Evolutionary conservation across 106 monocot genomes (phyloP).

Genomic region (Allium fistulosum): DNA sequence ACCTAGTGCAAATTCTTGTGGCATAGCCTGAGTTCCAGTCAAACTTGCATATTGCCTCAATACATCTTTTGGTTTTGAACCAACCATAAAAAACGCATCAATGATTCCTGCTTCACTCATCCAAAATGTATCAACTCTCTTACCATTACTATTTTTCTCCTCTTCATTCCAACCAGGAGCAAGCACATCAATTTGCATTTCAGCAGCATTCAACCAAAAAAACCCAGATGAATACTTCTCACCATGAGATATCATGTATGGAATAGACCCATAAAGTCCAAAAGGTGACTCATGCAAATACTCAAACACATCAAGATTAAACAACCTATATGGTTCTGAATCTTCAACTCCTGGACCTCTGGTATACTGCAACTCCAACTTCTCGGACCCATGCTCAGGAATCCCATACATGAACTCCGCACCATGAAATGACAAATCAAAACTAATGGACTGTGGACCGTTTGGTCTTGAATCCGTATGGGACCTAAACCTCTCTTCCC

Average conservation of each 20-base stretch:
- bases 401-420: constrained; percentile 94
- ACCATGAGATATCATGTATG: constrained; percentile 93
- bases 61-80: constrained; percentile 89
- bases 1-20: constrained; percentile 77
- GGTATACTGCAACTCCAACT: constrained; percentile 56
- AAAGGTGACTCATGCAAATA: constrained; percentile 87
- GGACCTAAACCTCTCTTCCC: constrained; percentile 82
- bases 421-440: constrained; percentile 84
- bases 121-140: constrained; percentile 75
- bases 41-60: constrained; percentile 60
- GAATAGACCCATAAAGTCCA: constrained; percentile 90
- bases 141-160: neutral
- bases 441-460: constrained; percentile 85
- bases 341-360: constrained; percentile 74
- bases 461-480: constrained; percentile 77
- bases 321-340: constrained; percentile 90
- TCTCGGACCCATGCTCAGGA: constrained; percentile 79
- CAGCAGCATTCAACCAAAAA: constrained; percentile 98
- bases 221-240: constrained; percentile 49
- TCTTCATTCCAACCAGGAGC: constrained; percentile 68
- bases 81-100: constrained; percentile 89
- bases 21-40: constrained; percentile 79
- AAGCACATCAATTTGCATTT: constrained; percentile 99
- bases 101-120: constrained; percentile 94
- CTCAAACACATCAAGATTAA: constrained; percentile 96